phyloP scores from a whole-genome alignment of 352 stramenopile species.

The Globisporangium middletonii region DNA sequence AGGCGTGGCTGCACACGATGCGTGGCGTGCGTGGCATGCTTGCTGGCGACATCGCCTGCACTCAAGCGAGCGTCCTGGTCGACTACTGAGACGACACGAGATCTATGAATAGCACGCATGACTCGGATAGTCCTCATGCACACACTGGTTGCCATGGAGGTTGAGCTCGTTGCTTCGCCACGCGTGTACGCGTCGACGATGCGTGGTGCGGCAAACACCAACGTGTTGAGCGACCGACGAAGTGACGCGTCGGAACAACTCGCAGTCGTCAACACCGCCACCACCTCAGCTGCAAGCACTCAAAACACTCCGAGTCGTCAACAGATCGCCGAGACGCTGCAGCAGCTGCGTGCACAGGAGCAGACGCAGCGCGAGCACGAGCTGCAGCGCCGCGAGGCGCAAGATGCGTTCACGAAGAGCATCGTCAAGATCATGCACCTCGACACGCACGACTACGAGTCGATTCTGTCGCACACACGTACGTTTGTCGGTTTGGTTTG shows the following conservation, averaged over 20 bases:
- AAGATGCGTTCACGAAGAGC: slow-evolving; percentile 38
- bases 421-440: slow-evolving; percentile 45
- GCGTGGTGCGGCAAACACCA: neutral
- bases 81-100: no score
- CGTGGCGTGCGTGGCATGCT: neutral
- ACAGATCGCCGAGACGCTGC: slow-evolving; percentile 33
- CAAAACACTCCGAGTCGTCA: slow-evolving; percentile 3
- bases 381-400: slow-evolving; percentile 13
- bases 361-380: slow-evolving; percentile 14
- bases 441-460: slow-evolving; percentile 28
- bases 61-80: no score
- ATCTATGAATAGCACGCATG: no score
- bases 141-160: no score
- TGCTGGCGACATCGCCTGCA: no score
- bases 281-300: neutral
- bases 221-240: neutral
- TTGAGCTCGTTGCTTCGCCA: no score
- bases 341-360: slow-evolving; percentile 13
- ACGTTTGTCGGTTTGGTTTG: neutral
- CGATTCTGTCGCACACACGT: slow-evolving; percentile 32
- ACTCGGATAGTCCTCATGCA: no score
- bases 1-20: neutral
- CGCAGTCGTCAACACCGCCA: neutral
- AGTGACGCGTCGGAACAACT: neutral
- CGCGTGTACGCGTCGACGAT: neutral